Evolutionary conservation across 352 stramenopile species (phyloP).

Genomic region (Pythium vanterpoolii): DNA sequence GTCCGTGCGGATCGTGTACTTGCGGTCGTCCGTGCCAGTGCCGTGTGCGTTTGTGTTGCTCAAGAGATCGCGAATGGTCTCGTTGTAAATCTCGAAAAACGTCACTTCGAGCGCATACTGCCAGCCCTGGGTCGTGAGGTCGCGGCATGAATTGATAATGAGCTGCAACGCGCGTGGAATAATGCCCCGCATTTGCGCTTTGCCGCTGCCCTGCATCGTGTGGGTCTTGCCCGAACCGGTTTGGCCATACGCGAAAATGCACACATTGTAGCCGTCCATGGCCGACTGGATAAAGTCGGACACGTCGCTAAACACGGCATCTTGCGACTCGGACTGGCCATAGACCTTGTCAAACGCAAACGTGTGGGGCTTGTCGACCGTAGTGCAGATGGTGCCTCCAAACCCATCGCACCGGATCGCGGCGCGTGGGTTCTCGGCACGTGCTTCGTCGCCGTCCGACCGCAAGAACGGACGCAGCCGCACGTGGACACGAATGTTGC

Average conservation of each 20-base stretch:
- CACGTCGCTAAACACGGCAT: constrained; percentile 93
- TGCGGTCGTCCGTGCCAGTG: constrained; percentile 34
- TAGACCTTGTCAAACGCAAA: constrained; percentile 99
- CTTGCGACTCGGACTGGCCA: constrained; percentile 92
- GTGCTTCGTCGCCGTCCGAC: constrained; percentile 67
- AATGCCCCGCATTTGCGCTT: constrained; percentile 95
- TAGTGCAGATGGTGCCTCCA: constrained; percentile 68
- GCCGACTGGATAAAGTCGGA: constrained; percentile 89
- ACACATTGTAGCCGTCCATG: constrained; percentile 98
- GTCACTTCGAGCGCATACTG: constrained; percentile 95
- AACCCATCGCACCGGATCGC: constrained; percentile 68
- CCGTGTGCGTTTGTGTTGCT: constrained; percentile 37
- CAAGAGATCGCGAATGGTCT: constrained; percentile 98
- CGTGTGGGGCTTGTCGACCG: constrained; percentile 64
- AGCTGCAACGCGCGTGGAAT: constrained; percentile 96
- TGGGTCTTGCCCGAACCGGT: constrained; percentile 97
- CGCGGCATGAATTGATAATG: constrained; percentile 76
- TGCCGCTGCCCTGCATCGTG: constrained; percentile 98
- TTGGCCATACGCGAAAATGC: constrained; percentile 99
- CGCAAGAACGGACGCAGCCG: constrained; percentile 90
- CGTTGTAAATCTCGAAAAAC: constrained; percentile 99
- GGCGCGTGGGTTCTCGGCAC: constrained; percentile 41
- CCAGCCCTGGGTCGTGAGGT: constrained; percentile 88
- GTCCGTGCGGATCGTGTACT: constrained; percentile 83
- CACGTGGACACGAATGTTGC: constrained; percentile 98